Conservation (phyloP, 2,329 filamentous ascomycete genomes). For the Neofusicoccum ribis region DNA sequence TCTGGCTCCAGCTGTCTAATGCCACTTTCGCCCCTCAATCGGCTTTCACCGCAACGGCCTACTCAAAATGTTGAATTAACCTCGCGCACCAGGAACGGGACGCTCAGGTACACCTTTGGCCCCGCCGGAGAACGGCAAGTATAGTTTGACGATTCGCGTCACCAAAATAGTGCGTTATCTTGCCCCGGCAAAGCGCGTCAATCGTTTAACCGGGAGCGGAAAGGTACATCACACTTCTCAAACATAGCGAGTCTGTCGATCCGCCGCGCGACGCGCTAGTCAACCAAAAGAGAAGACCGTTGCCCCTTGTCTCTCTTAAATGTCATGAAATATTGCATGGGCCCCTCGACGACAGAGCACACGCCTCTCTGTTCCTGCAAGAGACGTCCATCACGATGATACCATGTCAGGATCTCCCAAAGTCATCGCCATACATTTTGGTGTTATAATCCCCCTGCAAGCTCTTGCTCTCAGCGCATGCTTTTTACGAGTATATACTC, state of each 20-base stretch:
- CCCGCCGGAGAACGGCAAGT: too few species aligned
- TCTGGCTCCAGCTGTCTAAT: too few species aligned
- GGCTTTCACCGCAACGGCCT: too few species aligned
- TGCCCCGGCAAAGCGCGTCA: not conserved
- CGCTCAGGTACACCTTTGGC: too few species aligned
- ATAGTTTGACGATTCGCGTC: not conserved
- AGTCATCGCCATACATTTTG: conserved; percentile 4
- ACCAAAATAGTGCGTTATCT: not conserved
- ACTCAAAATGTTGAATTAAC: too few species aligned
- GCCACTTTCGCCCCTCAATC: too few species aligned
- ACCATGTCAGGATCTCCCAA: not conserved
- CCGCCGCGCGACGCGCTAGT: not conserved
- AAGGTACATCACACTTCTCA: not conserved
- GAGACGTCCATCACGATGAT: not conserved
- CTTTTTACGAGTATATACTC: not conserved
- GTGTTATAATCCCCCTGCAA: not conserved
- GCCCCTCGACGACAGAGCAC: not conserved
- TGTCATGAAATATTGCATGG: not conserved
- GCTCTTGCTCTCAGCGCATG: not conserved
- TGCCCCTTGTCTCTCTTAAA: not conserved
- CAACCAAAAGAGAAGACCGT: not conserved
- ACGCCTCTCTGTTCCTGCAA: not conserved
- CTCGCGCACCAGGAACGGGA: too few species aligned
- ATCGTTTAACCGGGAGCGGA: not conserved
- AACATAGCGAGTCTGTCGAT: not conserved